A percentile compares a stretch with the other conserved stretches of the same genome.
Evolutionary conservation across 2,329 filamentous ascomycete species (phyloP).

Genomic region (Microdochium trichocladiopsis): DNA sequence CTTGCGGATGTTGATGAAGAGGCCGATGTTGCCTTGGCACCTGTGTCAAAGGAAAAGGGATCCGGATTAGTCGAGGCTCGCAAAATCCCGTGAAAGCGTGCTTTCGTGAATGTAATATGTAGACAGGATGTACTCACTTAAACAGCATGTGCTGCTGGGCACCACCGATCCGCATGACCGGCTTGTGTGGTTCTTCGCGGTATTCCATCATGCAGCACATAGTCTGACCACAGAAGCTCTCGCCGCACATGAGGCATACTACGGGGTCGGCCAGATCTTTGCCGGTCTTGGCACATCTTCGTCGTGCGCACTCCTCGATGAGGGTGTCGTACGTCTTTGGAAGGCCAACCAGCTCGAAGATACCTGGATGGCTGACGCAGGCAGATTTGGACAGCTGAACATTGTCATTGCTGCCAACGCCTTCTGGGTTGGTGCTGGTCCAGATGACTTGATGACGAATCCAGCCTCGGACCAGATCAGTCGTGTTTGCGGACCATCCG

Average conservation of each 20-base stretch:
- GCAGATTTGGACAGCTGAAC: slow-evolving; percentile 30
- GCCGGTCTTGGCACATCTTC: slow-evolving; percentile 80
- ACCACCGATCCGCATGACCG: slow-evolving; percentile 57
- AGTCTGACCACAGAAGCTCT: slow-evolving; percentile 93
- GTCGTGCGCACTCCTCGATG: slow-evolving; percentile 82
- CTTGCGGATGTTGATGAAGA: slow-evolving; percentile 96
- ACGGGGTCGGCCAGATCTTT: slow-evolving; percentile 88
- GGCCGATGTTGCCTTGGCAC: slow-evolving; percentile 82
- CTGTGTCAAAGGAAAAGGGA: slow-evolving; percentile 32
- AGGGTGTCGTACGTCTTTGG: slow-evolving; percentile 88
- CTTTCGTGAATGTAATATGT: neutral
- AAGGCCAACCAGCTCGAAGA: slow-evolving; percentile 88
- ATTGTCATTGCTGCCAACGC: slow-evolving; percentile 4
- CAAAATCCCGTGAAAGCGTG: neutral
- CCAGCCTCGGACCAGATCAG: slow-evolving; percentile 59
- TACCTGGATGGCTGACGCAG: slow-evolving; percentile 70
- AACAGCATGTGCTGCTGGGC: slow-evolving; percentile 79
- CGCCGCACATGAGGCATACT: slow-evolving; percentile 90
- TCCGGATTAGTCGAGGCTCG: slow-evolving; percentile 12
- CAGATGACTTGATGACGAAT: slow-evolving; percentile 54
- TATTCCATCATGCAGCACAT: slow-evolving; percentile 77
- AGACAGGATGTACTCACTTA: slow-evolving; percentile 68
- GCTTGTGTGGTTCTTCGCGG: slow-evolving; percentile 30
- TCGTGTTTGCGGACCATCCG: slow-evolving; percentile 41
- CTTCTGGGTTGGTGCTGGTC: slow-evolving; percentile 9